Percentiles rank a stretch among this genome's conserved stretches.
Evolutionary conservation across 208 protist species (phyloP).

Genomic region (Plasmodiophora brassicae): DNA sequence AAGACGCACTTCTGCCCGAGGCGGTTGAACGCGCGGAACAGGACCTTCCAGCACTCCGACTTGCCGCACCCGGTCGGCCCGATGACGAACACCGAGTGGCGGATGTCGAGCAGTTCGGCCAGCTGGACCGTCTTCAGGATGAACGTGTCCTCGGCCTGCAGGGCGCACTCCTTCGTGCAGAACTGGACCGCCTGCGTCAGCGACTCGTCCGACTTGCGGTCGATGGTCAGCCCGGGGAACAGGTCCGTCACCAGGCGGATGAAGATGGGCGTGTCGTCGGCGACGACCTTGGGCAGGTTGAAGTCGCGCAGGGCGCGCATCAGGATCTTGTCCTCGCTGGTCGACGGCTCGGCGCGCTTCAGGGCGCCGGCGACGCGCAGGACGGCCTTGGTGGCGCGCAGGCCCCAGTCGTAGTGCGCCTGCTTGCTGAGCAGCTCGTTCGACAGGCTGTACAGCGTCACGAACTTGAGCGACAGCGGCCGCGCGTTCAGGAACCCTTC

Average conservation of each 20-base stretch:
- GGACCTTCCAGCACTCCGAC: conserved; percentile 87
- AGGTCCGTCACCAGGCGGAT: conserved; percentile 86
- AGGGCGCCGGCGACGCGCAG: conserved; percentile 90
- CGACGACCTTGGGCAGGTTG: conserved; percentile 94
- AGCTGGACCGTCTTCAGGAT: conserved; percentile 95
- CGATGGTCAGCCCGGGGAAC: conserved; percentile 89
- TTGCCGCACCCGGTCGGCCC: conserved; percentile 90
- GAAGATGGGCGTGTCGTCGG: conserved; percentile 94
- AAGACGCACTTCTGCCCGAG: conserved; percentile 77
- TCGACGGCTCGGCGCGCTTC: conserved; percentile 84
- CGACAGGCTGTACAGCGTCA: conserved; percentile 91
- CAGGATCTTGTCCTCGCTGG: conserved; percentile 87
- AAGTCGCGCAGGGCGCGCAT: conserved; percentile 93
- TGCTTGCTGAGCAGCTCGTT: conserved; percentile 92
- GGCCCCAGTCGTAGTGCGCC: conserved; percentile 97
- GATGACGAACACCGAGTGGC: conserved; percentile 96
- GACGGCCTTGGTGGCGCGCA: conserved; percentile 96
- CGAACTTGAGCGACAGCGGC: conserved; percentile 93
- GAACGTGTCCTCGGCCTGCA: conserved; percentile 93
- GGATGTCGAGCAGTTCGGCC: conserved; percentile 92
- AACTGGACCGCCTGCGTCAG: conserved; percentile 79
- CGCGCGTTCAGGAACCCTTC: conserved; percentile 92
- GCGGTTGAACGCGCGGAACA: conserved; percentile 80
- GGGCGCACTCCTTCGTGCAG: conserved; percentile 74
- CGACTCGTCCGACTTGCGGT: conserved; percentile 82